A percentile compares a stretch with the other conserved stretches of the same genome.
phyloP scores from a whole-genome alignment of 2,329 filamentous ascomycete genomes.

The Fusarium xylarioides region DNA sequence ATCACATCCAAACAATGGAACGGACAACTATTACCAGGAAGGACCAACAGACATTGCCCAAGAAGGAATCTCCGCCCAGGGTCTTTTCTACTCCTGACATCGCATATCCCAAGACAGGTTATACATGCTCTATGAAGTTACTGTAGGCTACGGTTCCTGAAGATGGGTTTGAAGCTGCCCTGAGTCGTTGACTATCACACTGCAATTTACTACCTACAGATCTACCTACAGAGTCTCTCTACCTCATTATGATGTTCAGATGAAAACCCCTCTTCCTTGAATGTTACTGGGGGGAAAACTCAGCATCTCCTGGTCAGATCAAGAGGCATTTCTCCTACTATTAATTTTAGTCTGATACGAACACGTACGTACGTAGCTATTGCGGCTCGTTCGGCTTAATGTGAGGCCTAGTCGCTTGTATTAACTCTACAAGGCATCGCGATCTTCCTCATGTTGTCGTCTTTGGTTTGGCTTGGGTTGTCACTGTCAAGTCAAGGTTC shows the following conservation, averaged over 20 bases:
- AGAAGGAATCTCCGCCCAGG: conserved; percentile 15
- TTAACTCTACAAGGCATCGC: conserved; percentile 11
- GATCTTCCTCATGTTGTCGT: conserved; percentile 13
- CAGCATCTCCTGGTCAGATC: conserved; percentile 9
- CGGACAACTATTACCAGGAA: neutral
- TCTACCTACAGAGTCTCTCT: neutral
- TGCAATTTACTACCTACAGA: neutral
- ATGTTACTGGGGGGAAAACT: conserved; percentile 9
- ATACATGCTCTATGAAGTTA: neutral
- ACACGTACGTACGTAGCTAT: neutral
- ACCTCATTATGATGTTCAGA: neutral
- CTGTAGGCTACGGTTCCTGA: neutral
- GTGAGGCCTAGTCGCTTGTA: neutral
- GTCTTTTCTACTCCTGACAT: conserved; percentile 2
- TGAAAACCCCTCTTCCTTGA: neutral
- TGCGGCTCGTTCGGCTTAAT: conserved; percentile 13
- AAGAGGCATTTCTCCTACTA: conserved; percentile 1
- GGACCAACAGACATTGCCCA: neutral
- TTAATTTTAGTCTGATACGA: neutral
- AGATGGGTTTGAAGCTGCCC: neutral
- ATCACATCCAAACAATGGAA: neutral
- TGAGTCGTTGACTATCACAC: neutral
- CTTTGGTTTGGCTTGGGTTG: conserved; percentile 10
- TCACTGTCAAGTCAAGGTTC: conserved; percentile 21
- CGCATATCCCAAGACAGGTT: conserved; percentile 3